Evolutionary conservation across 1,284 basidiomycete genomes (phyloP).

Genomic region (Lignosus rhinocerotis): DNA sequence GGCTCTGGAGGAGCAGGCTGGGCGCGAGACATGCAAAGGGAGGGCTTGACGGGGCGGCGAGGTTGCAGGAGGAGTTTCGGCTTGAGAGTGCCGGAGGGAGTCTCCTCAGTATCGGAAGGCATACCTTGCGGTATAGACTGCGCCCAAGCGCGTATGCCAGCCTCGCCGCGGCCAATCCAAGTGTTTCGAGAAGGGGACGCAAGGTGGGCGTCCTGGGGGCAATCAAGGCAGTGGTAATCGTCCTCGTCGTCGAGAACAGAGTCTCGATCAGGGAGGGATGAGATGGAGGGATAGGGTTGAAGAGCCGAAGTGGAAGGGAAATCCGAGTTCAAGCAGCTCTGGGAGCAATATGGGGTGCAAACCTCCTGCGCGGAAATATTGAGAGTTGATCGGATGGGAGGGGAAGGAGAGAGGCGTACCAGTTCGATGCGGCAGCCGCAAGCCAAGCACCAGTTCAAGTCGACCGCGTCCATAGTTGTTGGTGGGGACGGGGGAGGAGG

Average conservation of each 20-base stretch:
- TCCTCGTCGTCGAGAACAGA: conserved; percentile 23
- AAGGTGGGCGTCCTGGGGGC: conserved; percentile 7
- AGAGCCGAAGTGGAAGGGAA: conserved; percentile 24
- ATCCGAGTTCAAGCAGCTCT: conserved; percentile 40
- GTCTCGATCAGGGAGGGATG: conserved; percentile 16
- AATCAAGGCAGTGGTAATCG: conserved; percentile 7
- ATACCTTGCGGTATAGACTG: conserved; percentile 33
- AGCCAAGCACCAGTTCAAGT: conserved; percentile 67
- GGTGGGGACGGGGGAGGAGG: conserved; percentile 11
- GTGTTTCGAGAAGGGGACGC: conserved; percentile 12
- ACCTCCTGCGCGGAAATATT: conserved; percentile 41
- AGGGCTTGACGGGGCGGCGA: conserved; percentile 43
- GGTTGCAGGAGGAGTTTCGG: conserved; percentile 43
- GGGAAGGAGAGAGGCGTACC: conserved; percentile 39
- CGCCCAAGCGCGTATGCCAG: conserved; percentile 39
- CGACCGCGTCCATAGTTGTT: conserved; percentile 59
- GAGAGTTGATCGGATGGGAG: conserved; percentile 12
- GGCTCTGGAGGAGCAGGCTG: conserved; percentile 33
- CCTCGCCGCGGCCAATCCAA: conserved; percentile 35
- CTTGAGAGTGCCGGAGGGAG: conserved; percentile 28
- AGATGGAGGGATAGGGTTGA: conserved; percentile 22
- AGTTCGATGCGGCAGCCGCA: conserved; percentile 50
- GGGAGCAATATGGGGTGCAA: conserved; percentile 55
- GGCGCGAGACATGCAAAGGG: conserved; percentile 45
- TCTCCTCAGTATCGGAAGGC: conserved; percentile 29